A percentile compares a stretch with the other conserved stretches of the same genome.
These are phyloP conservation scores for Ilex asprella DNA, from an alignment of 257 asterid genomes.

Conservation along the genomic window DNA sequence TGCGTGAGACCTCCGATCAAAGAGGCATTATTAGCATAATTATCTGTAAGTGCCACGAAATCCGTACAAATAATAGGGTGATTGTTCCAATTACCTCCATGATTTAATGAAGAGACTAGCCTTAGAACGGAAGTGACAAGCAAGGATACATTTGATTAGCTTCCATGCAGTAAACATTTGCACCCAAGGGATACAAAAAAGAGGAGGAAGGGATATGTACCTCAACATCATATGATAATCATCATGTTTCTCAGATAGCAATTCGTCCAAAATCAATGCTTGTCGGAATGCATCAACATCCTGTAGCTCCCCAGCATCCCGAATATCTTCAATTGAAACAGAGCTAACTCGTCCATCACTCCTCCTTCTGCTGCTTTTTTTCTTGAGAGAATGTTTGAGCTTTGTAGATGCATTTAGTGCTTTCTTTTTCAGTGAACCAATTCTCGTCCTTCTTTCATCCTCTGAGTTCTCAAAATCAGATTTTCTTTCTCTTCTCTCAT, in stretches of 20 bases:
- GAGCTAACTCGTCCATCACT: conserved; percentile 78
- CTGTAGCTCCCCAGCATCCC: conserved; percentile 83
- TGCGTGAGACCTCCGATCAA: no score
- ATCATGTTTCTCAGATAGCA: conserved; percentile 74
- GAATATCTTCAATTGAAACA: conserved; percentile 87
- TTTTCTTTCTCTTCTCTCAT: conserved; percentile 80
- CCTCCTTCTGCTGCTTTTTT: conserved; percentile 81
- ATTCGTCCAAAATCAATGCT: conserved; percentile 74
- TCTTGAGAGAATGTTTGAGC: conserved; percentile 92
- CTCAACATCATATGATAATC: conserved; percentile 95
- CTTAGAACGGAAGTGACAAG: neutral
- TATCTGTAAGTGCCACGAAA: no score
- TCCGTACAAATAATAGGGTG: no score
- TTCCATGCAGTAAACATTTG: no score
- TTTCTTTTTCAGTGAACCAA: conserved; percentile 80
- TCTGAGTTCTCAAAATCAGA: conserved; percentile 93
- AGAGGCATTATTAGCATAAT: no score
- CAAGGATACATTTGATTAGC: neutral
- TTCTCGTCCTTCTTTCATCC: conserved; percentile 89
- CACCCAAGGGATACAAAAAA: neutral
- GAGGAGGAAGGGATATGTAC: conserved; percentile 28
- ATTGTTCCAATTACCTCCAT: no score
- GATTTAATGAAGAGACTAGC: no score
- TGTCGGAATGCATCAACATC: conserved; percentile 88
- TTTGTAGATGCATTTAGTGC: conserved; percentile 88